Evolutionary conservation across 345 rosid species (phyloP).

Genomic region (Eucalyptus curtisii): DNA sequence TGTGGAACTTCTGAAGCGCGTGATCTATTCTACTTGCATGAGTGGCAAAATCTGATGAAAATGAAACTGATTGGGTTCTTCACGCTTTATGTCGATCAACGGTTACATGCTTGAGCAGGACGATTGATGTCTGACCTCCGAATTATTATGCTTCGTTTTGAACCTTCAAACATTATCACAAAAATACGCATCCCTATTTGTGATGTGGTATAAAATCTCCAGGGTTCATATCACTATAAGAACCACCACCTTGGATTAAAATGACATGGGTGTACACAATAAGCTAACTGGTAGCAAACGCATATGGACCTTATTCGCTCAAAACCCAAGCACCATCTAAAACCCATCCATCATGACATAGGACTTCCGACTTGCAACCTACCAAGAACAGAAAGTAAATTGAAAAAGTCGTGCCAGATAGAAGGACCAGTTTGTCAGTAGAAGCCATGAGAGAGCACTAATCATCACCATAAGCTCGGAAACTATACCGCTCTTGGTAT

Average conservation of each 20-base stretch:
- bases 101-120: neutral
- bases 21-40: neutral
- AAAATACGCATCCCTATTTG: neutral
- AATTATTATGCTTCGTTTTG: neutral
- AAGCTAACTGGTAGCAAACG: neutral
- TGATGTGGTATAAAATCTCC: neutral
- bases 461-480: conserved; percentile 84
- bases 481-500: conserved; percentile 77
- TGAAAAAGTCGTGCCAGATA: neutral
- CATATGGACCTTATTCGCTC: neutral
- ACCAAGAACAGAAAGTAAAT: neutral
- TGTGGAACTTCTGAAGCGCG: neutral
- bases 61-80: neutral
- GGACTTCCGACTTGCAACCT: neutral
- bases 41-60: neutral
- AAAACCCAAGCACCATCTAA: neutral
- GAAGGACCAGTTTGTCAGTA: neutral
- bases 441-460: neutral
- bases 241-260: neutral
- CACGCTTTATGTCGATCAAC: neutral
- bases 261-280: neutral
- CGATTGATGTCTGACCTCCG: neutral
- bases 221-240: neutral
- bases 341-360: neutral
- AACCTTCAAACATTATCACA: neutral